Conservation (phyloP, 2,329 filamentous ascomycete species). For the Sphaerulina populicola region DNA sequence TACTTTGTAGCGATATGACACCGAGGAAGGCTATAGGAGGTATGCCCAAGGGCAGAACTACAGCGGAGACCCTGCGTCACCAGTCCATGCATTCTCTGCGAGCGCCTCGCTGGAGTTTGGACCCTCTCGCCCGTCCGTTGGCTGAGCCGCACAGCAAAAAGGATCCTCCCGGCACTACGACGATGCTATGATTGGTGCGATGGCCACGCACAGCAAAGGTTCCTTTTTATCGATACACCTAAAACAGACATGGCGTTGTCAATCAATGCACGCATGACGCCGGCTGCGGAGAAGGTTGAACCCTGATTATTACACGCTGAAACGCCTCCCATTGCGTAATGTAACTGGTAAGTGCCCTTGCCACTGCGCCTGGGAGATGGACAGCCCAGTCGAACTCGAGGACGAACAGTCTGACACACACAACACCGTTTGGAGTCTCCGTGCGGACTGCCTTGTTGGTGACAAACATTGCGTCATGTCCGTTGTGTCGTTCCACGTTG, state of each 20-base stretch:
- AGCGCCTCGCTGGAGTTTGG: conserved; percentile 4
- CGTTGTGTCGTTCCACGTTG: not conserved
- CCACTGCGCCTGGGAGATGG: too few species aligned
- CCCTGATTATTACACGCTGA: conserved; percentile 1
- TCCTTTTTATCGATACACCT: conserved; percentile 1
- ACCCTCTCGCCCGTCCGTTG: conserved; percentile 1
- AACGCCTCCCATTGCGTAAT: not conserved
- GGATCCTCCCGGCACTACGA: not conserved
- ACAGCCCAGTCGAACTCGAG: too few species aligned
- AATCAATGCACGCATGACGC: conserved; percentile 7
- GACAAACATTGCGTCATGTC: not conserved
- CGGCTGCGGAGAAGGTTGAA: not conserved
- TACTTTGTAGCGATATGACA: conserved; percentile 3
- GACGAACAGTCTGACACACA: too few species aligned
- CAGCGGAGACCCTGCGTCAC: conserved; percentile 24
- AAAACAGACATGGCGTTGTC: not conserved
- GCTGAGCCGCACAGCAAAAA: conserved; percentile 1
- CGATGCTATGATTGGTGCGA: conserved; percentile 5
- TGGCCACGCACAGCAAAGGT: not conserved
- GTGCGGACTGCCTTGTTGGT: not conserved
- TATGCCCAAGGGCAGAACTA: not conserved
- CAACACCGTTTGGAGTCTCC: not conserved
- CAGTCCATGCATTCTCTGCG: conserved; percentile 8
- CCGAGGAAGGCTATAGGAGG: not conserved
- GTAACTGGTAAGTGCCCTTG: too few species aligned